Percentiles rank a stretch among this genome's conserved stretches.
These are phyloP conservation scores for Geotrichum klebahnii DNA, from an alignment of 1,139 yeast genomes.

Conservation along the genomic window DNA sequence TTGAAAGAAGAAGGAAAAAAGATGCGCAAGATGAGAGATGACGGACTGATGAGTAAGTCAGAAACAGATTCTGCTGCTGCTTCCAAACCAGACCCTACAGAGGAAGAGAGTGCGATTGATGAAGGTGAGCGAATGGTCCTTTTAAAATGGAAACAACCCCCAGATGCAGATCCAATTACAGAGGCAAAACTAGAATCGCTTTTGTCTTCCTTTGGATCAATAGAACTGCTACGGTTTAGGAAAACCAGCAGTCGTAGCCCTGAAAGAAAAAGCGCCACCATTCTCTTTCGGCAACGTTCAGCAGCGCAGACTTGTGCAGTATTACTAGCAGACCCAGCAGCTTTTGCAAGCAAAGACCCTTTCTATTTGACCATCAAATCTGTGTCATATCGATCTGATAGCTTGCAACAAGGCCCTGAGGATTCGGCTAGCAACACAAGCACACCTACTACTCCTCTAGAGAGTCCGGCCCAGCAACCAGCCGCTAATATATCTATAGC, in stretches of 20 bases:
- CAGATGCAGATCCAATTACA: not conserved
- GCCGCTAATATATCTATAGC: not conserved
- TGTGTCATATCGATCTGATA: not conserved
- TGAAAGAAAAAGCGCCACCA: slow-evolving; percentile 3
- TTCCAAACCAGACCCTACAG: not conserved
- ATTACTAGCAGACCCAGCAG: slow-evolving; percentile 11
- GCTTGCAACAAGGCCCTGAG: not conserved
- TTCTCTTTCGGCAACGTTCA: slow-evolving; percentile 6
- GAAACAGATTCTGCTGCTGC: not conserved
- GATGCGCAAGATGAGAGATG: slow-evolving; percentile 6
- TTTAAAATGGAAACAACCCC: slow-evolving; percentile 1
- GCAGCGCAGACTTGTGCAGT: slow-evolving; percentile 17
- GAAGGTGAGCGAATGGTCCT: slow-evolving; percentile 14
- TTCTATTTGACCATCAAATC: slow-evolving; percentile 12
- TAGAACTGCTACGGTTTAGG: slow-evolving; percentile 9
- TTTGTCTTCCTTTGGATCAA: slow-evolving; percentile 12
- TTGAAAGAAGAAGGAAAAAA: slow-evolving; percentile 10
- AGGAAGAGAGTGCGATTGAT: not conserved
- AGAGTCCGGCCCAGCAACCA: not conserved
- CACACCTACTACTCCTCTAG: not conserved
- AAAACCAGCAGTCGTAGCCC: not conserved
- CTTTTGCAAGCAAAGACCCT: slow-evolving; percentile 7
- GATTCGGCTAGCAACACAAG: not conserved
- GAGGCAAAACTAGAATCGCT: slow-evolving; percentile 1
- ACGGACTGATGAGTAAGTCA: not conserved